Evolutionary conservation across 768 basidiomycete genomes (phyloP), one percentile per base, ranked within the genome.

Genomic region (Guyanaporus albipodus): DNA sequence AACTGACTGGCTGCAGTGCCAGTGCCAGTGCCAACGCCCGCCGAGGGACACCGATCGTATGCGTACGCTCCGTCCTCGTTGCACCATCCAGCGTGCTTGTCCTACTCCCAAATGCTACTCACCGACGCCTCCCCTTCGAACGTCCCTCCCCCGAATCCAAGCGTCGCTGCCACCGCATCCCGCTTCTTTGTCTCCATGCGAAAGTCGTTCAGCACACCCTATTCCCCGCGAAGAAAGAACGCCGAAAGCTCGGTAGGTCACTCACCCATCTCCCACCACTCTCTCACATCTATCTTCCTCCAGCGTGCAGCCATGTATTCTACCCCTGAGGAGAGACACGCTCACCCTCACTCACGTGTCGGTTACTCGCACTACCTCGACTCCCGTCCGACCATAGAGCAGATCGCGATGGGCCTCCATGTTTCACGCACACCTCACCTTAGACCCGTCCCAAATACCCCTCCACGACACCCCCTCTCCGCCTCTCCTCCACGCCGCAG

Each of bases 371-470:
- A 68, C 49, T 58, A 68, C 49, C 61, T 60, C 38, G 70, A 74
- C 50, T 63, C 74, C 23, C 79, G 76, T 14, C 85, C 85, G 2
- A 83, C 80, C 38, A 74, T 86, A 32, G 80, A 84, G 57, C 85
- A 88, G 66, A 88, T 88, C 50, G 82, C 83, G 12, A 87, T 88
- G 85, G 86, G 86, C 17, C 73, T 88, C 19, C 86, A 88, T 63
- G 69, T 84, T 24, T 87, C 86, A 6, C 79, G 83, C 29, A 88
- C 86, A 1, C 86, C 86, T 4, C 85, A 87, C 60, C 66, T 87
- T 23, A 75, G 80, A 34, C 72, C 76, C 8, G 60, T 54, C 24
- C 27, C 46, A 8, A 53, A 43, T 34, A 41, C 60, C 12, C 55
- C 46, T 33, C 64, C 53, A 10, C 54, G 58, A 22, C 46, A 60